phyloP scores from a whole-genome alignment of 768 basidiomycete genomes.

The Leucogyrophana mollusca region DNA sequence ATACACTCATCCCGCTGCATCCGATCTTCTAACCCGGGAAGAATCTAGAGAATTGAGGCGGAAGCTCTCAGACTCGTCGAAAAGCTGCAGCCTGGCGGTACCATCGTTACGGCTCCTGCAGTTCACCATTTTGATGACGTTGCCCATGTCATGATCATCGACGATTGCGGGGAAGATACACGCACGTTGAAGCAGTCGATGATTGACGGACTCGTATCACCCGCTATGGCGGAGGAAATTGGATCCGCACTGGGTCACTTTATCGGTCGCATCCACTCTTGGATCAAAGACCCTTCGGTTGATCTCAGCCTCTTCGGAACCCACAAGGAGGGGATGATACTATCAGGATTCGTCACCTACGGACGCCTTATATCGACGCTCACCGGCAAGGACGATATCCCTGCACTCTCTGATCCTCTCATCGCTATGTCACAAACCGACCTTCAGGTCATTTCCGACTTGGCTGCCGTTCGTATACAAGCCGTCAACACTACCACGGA shows the following conservation, averaged over 20 bases:
- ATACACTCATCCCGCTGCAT: no score
- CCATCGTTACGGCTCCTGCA: constrained; percentile 46
- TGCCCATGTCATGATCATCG: constrained; percentile 56
- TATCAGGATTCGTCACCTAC: constrained; percentile 43
- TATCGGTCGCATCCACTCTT: constrained; percentile 49
- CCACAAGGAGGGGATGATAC: constrained; percentile 37
- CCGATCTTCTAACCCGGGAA: not conserved
- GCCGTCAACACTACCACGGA: constrained; percentile 29
- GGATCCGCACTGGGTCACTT: constrained; percentile 56
- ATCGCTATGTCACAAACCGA: constrained; percentile 37
- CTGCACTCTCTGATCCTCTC: constrained; percentile 40
- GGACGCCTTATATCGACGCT: constrained; percentile 43
- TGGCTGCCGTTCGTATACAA: constrained; percentile 28
- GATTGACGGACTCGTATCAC: constrained; percentile 30
- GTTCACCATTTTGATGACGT: constrained; percentile 50
- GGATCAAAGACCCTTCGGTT: constrained; percentile 33
- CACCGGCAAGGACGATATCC: constrained; percentile 25
- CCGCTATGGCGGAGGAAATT: constrained; percentile 37
- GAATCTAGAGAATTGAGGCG: constrained; percentile 42
- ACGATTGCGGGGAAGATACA: constrained; percentile 48
- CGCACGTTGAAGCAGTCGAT: constrained; percentile 41
- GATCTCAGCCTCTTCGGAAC: constrained; percentile 38
- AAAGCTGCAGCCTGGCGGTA: constrained; percentile 28
- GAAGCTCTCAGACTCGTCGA: constrained; percentile 48
- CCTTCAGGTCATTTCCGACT: constrained; percentile 31